These are phyloP conservation scores for Acanthamoeba healyi DNA, from an alignment of 208 protist genomes.

Conservation along the genomic window DNA sequence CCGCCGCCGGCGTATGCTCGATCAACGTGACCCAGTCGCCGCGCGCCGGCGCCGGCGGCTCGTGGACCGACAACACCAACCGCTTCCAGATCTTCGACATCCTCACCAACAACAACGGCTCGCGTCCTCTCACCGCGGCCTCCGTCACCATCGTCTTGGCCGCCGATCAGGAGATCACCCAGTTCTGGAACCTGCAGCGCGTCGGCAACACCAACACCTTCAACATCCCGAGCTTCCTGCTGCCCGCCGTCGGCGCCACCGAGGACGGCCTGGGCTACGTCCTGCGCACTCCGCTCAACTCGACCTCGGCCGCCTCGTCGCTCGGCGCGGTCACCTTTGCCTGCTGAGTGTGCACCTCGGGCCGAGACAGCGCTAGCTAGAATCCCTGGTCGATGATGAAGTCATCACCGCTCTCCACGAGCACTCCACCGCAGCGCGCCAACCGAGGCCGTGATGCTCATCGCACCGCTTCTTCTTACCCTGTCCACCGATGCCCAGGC, in stretches of 20 bases:
- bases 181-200: constrained; percentile 20
- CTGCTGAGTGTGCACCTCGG: no score
- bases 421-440: no score
- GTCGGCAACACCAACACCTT: not conserved
- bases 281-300: constrained; percentile 26
- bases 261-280: not conserved
- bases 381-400: no score
- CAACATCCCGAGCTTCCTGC: not conserved
- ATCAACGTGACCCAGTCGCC: not conserved
- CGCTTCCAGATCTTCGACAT: constrained; percentile 42
- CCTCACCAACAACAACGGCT: not conserved
- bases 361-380: no score
- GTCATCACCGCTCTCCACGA: no score
- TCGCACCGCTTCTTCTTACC: no score
- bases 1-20: not conserved
- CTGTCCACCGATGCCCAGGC: no score
- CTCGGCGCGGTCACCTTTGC: not conserved
- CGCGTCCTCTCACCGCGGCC: not conserved
- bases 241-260: not conserved
- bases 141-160: not conserved
- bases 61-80: constrained; percentile 11
- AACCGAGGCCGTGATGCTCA: no score
- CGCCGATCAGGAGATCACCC: not conserved
- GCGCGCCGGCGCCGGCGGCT: not conserved
- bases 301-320: not conserved